Percentiles rank a stretch among this genome's conserved stretches.
Conservation (phyloP, 148 eudicot genomes). For the Polygonum maritimum region DNA sequence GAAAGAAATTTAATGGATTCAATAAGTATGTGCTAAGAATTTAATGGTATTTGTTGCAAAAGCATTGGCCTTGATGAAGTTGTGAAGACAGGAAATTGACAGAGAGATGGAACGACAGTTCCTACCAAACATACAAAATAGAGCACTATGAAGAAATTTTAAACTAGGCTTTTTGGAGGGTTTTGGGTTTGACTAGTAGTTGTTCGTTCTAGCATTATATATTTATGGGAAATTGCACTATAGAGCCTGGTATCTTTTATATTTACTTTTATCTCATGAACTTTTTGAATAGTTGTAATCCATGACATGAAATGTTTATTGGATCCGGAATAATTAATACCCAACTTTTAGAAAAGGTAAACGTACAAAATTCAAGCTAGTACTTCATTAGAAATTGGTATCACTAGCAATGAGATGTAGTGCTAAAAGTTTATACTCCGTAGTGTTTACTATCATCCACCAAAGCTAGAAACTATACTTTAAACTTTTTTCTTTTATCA, state of each 20-base stretch:
- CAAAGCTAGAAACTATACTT: too few relatives aligned
- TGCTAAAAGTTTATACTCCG: too few relatives aligned
- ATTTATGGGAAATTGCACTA: not conserved
- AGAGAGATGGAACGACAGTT: constrained; percentile 8
- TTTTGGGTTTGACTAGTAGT: constrained; percentile 9
- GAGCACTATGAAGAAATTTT: not conserved
- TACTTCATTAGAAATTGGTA: too few relatives aligned
- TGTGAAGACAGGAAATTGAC: not conserved
- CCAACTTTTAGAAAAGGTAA: too few relatives aligned
- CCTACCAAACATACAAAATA: constrained; percentile 8
- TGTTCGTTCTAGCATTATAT: not conserved
- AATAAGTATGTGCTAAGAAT: too few relatives aligned
- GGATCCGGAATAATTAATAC: too few relatives aligned
- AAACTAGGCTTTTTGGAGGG: not conserved
- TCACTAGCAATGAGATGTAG: too few relatives aligned
- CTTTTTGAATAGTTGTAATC: too few relatives aligned
- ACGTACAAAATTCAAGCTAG: too few relatives aligned
- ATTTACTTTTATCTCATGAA: not conserved
- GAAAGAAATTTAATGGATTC: not conserved
- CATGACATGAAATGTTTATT: too few relatives aligned
- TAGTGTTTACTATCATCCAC: too few relatives aligned
- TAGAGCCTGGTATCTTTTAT: not conserved
- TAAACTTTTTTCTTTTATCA: too few relatives aligned
- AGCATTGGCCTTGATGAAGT: not conserved
- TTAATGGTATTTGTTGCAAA: not conserved